phyloP scores from a whole-genome alignment of 1,284 basidiomycete genomes.

The Ustilago tritici region DNA sequence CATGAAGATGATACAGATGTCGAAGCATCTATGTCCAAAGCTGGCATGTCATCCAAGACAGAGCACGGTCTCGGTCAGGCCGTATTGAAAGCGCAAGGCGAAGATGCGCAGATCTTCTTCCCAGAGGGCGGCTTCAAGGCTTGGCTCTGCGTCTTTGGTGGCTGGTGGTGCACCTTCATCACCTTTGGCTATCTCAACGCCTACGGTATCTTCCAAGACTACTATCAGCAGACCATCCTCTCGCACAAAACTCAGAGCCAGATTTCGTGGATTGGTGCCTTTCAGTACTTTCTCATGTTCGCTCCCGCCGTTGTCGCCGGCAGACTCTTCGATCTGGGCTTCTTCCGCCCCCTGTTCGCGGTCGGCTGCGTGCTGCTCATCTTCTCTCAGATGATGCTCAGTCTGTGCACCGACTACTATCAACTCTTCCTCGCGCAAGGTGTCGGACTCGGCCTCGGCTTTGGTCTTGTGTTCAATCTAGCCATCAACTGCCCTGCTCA shows the following conservation, averaged over 20 bases:
- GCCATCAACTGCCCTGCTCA: conserved; percentile 43
- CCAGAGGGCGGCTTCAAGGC: conserved; percentile 56
- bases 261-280: conserved; percentile 56
- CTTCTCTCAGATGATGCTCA: conserved; percentile 59
- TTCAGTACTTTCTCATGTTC: conserved; percentile 57
- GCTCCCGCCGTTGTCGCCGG: conserved; percentile 45
- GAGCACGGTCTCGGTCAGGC: conserved; percentile 42
- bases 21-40: conserved; percentile 38
- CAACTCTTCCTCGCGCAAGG: conserved; percentile 63
- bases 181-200: conserved; percentile 55
- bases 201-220: conserved; percentile 55
- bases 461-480: conserved; percentile 51
- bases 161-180: conserved; percentile 53
- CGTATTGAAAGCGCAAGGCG: conserved; percentile 36
- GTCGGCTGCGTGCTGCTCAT: conserved; percentile 45
- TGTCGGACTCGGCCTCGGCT: conserved; percentile 55
- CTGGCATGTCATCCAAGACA: conserved; percentile 40
- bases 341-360: conserved; percentile 40
- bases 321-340: conserved; percentile 53
- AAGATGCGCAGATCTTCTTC: conserved; percentile 32
- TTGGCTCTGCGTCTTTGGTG: conserved; percentile 55
- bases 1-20: conserved; percentile 33
- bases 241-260: conserved; percentile 39
- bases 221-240: conserved; percentile 43
- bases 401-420: conserved; percentile 56